Conservation (phyloP, 768 basidiomycete species). For the Rubroboletus pulcherrimus region DNA sequence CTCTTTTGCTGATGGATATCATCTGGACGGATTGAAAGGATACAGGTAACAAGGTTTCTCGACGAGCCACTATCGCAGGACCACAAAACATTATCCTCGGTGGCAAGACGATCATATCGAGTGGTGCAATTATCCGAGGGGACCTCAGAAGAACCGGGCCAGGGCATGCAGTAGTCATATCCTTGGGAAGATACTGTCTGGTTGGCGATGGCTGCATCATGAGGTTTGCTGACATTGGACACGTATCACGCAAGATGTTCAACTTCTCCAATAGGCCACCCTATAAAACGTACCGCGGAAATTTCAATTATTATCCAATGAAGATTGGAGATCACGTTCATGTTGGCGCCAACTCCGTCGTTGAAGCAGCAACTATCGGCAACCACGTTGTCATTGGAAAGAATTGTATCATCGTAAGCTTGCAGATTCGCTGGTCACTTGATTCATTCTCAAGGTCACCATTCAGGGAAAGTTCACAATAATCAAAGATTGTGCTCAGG, state of each 20-base stretch:
- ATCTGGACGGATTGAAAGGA: slow-evolving; percentile 48
- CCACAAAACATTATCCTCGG: slow-evolving; percentile 96
- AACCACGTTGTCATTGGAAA: slow-evolving; percentile 93
- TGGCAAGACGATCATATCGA: slow-evolving; percentile 94
- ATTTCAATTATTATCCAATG: slow-evolving; percentile 97
- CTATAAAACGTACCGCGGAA: slow-evolving; percentile 85
- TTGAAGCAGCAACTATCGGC: slow-evolving; percentile 95
- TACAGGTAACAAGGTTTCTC: slow-evolving; percentile 94
- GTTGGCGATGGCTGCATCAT: slow-evolving; percentile 89
- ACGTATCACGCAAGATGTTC: neutral
- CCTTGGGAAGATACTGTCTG: slow-evolving; percentile 88
- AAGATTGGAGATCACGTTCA: slow-evolving; percentile 95
- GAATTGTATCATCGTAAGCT: slow-evolving; percentile 86
- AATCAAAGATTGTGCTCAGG: slow-evolving; percentile 91
- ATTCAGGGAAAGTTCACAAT: slow-evolving; percentile 90
- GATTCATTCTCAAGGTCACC: neutral
- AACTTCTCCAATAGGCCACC: slow-evolving; percentile 52
- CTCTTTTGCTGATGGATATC: neutral
- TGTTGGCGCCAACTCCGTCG: slow-evolving; percentile 81
- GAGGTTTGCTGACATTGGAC: slow-evolving; percentile 47
- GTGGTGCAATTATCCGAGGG: slow-evolving; percentile 86
- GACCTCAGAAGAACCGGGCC: slow-evolving; percentile 87
- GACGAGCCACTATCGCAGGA: slow-evolving; percentile 86
- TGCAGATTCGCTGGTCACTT: neutral
- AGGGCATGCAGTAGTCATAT: slow-evolving; percentile 91